These are phyloP conservation scores for Ascochyta clinopodiicola DNA, from an alignment of 2,329 filamentous ascomycete genomes.

Conservation along the genomic window DNA sequence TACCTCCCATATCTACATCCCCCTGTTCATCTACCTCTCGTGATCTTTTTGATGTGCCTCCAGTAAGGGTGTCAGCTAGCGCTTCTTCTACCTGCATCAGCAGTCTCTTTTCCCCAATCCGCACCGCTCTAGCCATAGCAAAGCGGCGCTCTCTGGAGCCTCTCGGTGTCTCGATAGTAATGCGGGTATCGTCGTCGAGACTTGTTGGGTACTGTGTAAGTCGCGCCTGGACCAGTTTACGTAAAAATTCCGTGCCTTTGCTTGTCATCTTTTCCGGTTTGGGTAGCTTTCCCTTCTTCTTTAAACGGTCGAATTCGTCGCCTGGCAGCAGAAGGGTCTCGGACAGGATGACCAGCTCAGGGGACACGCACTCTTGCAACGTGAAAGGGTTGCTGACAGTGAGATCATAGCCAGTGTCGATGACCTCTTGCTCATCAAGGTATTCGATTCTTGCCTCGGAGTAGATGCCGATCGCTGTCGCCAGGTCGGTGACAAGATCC, in stretches of 20 bases:
- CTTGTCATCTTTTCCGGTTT: conserved; percentile 51
- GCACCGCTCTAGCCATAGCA: conserved; percentile 70
- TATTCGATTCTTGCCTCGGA: conserved; percentile 53
- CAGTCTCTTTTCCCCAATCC: conserved; percentile 75
- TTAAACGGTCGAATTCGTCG: conserved; percentile 51
- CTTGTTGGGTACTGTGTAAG: conserved; percentile 60
- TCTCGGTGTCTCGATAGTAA: conserved; percentile 50
- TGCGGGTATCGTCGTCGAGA: conserved; percentile 60
- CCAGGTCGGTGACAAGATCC: conserved; percentile 56
- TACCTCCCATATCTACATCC: conserved; percentile 35
- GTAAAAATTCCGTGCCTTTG: conserved; percentile 50
- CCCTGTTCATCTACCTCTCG: conserved; percentile 35
- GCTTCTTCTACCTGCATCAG: conserved; percentile 60
- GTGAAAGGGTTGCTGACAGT: conserved; percentile 41
- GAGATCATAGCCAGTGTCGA: conserved; percentile 77
- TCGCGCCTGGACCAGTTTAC: conserved; percentile 48
- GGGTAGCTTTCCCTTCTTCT: conserved; percentile 52
- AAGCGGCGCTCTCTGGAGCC: conserved; percentile 35
- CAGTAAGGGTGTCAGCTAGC: conserved; percentile 35
- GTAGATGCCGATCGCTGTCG: conserved; percentile 19
- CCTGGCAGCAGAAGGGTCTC: conserved; percentile 53
- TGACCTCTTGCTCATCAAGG: conserved; percentile 66
- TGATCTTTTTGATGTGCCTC: conserved; percentile 33
- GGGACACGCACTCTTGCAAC: conserved; percentile 46
- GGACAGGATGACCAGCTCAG: conserved; percentile 53